Base-by-base conservation (phyloP, 164 flowering plant species). In the Malania oleifera region DNA sequence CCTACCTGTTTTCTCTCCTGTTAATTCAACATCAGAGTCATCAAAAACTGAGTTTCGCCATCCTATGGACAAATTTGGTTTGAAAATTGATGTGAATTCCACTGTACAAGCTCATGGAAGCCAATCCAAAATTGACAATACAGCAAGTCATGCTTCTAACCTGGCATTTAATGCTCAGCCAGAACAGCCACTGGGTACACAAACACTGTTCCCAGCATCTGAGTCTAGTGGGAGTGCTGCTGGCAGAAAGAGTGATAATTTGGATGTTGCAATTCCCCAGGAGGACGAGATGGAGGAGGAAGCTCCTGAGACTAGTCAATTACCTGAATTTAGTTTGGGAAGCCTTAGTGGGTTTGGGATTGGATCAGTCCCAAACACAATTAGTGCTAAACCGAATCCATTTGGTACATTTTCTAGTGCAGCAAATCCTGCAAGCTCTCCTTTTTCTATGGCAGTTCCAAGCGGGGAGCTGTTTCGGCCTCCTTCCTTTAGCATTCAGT, bases 261-360 rank as follows among this genome's bases (percentile, higher is more conserved):
- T 65, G 44, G 82, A 77, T 72, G 52, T 65, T 66, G 49, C 66
- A 13, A 64, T 52, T 57, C 43, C 77, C 25, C 79, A 82, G 49
- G 97, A 88, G 67, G 98, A 93, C 69, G 95, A 85, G 40, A 93
- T 93, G 99, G 99, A 93, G 47, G 99, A 93, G 72, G 97, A 88
- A 78, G 95, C 91, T 69, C 85, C 96, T 27, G 95, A 87, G 66
- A 51, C 70, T 4, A 67, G 49, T 68, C 73, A 51, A 11, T 63
- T 67, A 34, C 49, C 82, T 63, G 82, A 76, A 13, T 57, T 85
- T 64, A 62, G 65, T 66, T 64, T 87, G 59, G 82, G 85, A 63
- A 77, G 73, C 59, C 79, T 87, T 57, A 78, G 80, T 48, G 81
- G 83, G 22, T 86, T 90, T 79, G 92, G 92, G 29, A 58, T 80